These are phyloP conservation scores for Hevea brasiliensis DNA, from an alignment of 345 rosid species.

Conservation along the genomic window DNA sequence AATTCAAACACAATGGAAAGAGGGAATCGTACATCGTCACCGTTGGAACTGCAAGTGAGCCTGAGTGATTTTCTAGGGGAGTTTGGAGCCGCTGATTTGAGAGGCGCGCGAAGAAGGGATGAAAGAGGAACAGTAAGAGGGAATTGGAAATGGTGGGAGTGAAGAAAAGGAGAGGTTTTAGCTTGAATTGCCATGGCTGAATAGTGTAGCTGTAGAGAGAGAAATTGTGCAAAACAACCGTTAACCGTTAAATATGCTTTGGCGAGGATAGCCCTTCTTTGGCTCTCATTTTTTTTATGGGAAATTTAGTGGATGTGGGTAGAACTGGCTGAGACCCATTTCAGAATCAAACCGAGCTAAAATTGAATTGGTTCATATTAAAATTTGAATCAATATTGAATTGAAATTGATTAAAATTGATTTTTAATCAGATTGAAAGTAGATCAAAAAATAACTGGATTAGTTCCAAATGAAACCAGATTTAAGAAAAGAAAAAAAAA, in stretches of 20 bases:
- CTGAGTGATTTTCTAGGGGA: conserved; percentile 30
- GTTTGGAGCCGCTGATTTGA: conserved; percentile 16
- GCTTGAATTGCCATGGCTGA: conserved; percentile 44
- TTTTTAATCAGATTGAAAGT: too few relatives aligned
- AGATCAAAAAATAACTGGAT: too few relatives aligned
- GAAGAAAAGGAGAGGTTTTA: conserved; percentile 12
- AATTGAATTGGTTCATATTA: too few relatives aligned
- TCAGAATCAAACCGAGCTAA: too few relatives aligned
- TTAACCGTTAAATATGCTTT: conserved; percentile 21
- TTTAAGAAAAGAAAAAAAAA: too few relatives aligned
- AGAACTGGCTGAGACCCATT: too few relatives aligned
- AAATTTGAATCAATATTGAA: too few relatives aligned
- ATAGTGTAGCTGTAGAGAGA: not conserved
- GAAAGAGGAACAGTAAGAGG: conserved; percentile 20
- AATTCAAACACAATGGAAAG: conserved; percentile 4
- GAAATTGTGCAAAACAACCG: not conserved
- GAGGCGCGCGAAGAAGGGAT: conserved; percentile 6
- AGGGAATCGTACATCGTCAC: conserved; percentile 29
- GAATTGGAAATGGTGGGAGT: conserved; percentile 22
- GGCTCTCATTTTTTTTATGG: conserved; percentile 28
- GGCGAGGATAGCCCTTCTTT: conserved; percentile 36
- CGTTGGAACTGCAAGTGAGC: conserved; percentile 47
- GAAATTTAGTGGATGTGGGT: too few relatives aligned
- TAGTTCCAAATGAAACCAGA: too few relatives aligned
- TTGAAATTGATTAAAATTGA: too few relatives aligned